A percentile compares a stretch with the other conserved stretches of the same genome.
These are phyloP conservation scores for Amoeboaphelidium protococcarum DNA, from an alignment of 371 early-diverging fungal species.

Conservation along the genomic window DNA sequence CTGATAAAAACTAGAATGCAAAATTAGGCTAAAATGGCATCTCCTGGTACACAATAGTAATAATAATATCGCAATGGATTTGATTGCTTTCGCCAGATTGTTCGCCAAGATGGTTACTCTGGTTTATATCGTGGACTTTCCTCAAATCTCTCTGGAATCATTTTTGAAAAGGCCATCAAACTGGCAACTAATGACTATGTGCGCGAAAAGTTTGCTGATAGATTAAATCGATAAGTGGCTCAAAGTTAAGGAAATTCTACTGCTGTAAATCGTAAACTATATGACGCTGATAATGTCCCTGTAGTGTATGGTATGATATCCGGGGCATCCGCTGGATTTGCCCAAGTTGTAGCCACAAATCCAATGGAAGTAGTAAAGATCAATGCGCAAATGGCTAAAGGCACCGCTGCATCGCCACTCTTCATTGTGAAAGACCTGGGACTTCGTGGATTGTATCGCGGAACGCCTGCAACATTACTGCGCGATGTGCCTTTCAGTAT, in stretches of 20 bases:
- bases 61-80: constrained; percentile 3
- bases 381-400: constrained; percentile 8
- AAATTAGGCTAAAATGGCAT: neutral
- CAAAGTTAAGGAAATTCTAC: constrained; percentile 1
- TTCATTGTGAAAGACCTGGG: constrained; percentile 19
- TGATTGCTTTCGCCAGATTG: constrained; percentile 14
- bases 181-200: constrained; percentile 22
- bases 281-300: neutral
- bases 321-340: constrained; percentile 21
- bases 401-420: constrained; percentile 6
- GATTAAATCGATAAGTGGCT: constrained; percentile 5
- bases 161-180: constrained; percentile 27
- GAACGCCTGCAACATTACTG: constrained; percentile 18
- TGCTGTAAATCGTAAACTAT: constrained; percentile 3
- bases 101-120: constrained; percentile 4
- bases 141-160: constrained; percentile 20
- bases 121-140: constrained; percentile 12
- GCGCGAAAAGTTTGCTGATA: constrained; percentile 13
- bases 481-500: constrained; percentile 25
- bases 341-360: constrained; percentile 26
- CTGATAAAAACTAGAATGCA: constrained; percentile 23
- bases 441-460: constrained; percentile 18
- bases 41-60: neutral
- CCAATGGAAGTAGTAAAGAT: constrained; percentile 31
- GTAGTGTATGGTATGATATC: constrained; percentile 4